Conservation (phyloP, 805 yeast species). For the Candida sithepensis region DNA sequence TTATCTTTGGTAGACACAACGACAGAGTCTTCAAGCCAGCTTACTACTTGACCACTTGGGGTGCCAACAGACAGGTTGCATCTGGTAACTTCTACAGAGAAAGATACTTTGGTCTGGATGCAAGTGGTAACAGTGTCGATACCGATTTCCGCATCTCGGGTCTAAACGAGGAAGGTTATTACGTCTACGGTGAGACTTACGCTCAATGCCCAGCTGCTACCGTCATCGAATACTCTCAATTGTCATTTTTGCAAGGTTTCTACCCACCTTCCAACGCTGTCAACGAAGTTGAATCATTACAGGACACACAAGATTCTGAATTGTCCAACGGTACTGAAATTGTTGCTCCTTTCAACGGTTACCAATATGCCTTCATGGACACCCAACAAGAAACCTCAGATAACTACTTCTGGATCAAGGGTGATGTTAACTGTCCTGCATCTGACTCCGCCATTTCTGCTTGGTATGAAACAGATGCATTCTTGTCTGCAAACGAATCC, state of each 20-base stretch:
- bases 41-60: conserved; percentile 38
- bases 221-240: conserved; percentile 39
- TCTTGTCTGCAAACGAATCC: conserved; percentile 32
- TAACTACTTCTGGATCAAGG: conserved; percentile 39
- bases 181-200: conserved; percentile 33
- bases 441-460: conserved; percentile 31
- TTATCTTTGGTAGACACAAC: conserved; percentile 47
- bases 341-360: conserved; percentile 39
- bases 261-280: conserved; percentile 39
- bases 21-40: conserved; percentile 48
- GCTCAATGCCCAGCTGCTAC: conserved; percentile 35
- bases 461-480: conserved; percentile 29
- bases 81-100: conserved; percentile 39
- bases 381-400: conserved; percentile 34
- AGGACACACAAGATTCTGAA: conserved; percentile 29
- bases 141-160: conserved; percentile 31
- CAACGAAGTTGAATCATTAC: conserved; percentile 21
- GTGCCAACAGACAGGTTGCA: conserved; percentile 35
- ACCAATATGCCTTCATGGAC: conserved; percentile 42
- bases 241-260: conserved; percentile 44
- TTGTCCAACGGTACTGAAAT: conserved; percentile 38
- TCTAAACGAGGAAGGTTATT: conserved; percentile 33
- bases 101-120: conserved; percentile 38
- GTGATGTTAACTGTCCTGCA: conserved; percentile 40
- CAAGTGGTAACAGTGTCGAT: conserved; percentile 20